Evolutionary conservation across 768 basidiomycete species (phyloP), one percentile per base, ranked within the genome.

Genomic region (Lactifluus piperatus): DNA sequence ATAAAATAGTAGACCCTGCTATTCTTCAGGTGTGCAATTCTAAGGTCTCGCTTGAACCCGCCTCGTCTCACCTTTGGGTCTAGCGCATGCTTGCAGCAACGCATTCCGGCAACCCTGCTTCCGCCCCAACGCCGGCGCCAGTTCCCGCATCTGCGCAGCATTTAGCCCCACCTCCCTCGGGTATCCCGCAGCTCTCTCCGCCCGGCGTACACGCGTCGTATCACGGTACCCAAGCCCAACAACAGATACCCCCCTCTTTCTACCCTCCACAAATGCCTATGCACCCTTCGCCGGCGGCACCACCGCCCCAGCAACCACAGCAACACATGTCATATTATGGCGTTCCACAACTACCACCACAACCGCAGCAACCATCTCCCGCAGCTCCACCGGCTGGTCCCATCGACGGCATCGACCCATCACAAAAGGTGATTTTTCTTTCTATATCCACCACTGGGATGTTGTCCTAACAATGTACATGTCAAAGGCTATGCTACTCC

Each of bases 1-100:
- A 94, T 79, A 91, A 94, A 67, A 91, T 98, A 18, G 90, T 98
- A 41, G 94, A 97, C 64, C 81, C 89, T 3, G 81, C 83, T 5
- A 83, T 97, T 49, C 77, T 99, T 3, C 83, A 90, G 68, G 86
- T 91, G 64, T 78, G 71, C 59, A 29, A 29, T 45, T 9, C 27
- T 10, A n/a, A 22, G 4, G 4, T 11, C 34, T 41, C 24, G 0
- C 26, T 46, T 20, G 16, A 10, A 24, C 9, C 13, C n/a, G 13
- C n/a, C 48, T 30, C 27, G 49, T 10, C n/a, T 20, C n/a, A 36
- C 4, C 24, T 10, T 27, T 26, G 20, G 14, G 18, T 47, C 34
- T 32, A 75, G 79, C 71, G 80, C 67, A 78, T 84, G 82, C 70
- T 85, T 54, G 72, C 77, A 67, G 72, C 80, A 18, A 73, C 73